A percentile compares a stretch with the other conserved stretches of the same genome.
These are phyloP conservation scores for Neurospora sublineolata DNA, from an alignment of 495 filamentous ascomycete genomes.

Conservation along the genomic window DNA sequence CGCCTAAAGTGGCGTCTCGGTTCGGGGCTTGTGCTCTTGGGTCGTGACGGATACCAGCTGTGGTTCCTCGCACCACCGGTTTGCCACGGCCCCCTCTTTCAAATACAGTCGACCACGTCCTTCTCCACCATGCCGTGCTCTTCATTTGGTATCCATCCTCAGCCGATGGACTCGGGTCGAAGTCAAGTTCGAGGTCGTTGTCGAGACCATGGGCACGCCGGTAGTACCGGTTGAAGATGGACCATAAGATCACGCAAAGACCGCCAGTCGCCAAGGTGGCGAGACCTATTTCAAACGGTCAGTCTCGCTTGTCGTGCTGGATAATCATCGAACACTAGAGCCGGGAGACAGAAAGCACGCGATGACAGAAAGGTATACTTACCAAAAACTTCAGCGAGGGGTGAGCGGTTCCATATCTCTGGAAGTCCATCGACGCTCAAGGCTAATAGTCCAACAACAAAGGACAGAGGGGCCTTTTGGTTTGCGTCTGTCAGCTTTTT, in stretches of 20 bases:
- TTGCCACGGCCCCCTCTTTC: background rate
- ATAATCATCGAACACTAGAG: background rate
- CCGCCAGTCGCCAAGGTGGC: conserved; percentile 2
- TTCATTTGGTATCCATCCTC: background rate
- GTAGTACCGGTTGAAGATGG: background rate
- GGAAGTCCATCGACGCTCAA: background rate
- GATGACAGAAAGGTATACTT: background rate
- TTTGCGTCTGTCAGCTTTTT: background rate
- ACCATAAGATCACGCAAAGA: conserved; percentile 3
- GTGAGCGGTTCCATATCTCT: background rate
- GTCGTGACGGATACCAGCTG: background rate
- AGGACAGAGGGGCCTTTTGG: conserved; percentile 4
- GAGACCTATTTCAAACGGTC: background rate
- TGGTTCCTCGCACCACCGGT: background rate
- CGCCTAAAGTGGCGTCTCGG: background rate
- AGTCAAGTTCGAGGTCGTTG: background rate
- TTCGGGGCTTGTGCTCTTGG: background rate
- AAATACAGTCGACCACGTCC: background rate
- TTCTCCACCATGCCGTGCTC: background rate
- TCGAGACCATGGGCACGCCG: background rate
- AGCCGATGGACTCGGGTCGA: background rate
- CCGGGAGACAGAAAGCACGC: background rate
- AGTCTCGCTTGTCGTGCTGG: background rate
- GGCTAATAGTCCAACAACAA: conserved; percentile 4
- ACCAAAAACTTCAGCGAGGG: conserved; percentile 6